phyloP scores from a whole-genome alignment of 768 basidiomycete species.

The Gelatoporia subvermispora region DNA sequence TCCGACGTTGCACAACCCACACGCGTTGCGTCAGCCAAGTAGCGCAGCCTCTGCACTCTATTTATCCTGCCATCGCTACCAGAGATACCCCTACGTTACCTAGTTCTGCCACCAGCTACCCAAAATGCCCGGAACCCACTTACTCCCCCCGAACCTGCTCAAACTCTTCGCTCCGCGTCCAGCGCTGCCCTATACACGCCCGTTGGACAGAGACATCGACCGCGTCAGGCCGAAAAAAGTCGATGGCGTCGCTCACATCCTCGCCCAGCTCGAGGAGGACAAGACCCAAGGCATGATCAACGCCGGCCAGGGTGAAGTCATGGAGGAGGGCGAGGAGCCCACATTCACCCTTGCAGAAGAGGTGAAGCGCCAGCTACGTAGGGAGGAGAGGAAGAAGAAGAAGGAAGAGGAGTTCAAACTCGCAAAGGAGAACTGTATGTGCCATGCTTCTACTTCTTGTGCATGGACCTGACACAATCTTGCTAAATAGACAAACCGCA shows the following conservation, averaged over 20 bases:
- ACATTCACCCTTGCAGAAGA: slow-evolving; percentile 81
- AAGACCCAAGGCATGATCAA: slow-evolving; percentile 63
- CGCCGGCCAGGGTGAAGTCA: slow-evolving; percentile 53
- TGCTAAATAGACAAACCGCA: slow-evolving; percentile 74
- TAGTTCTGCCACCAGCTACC: slow-evolving; percentile 1
- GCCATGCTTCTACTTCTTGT: neutral
- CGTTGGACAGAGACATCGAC: slow-evolving; percentile 80
- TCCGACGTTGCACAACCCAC: no score
- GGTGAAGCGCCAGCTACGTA: slow-evolving; percentile 67
- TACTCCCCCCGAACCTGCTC: slow-evolving; percentile 92
- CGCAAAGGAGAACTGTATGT: slow-evolving; percentile 84
- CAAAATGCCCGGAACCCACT: slow-evolving; percentile 67
- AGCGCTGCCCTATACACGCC: slow-evolving; percentile 80
- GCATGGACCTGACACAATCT: slow-evolving; percentile 7
- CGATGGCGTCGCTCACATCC: slow-evolving; percentile 69
- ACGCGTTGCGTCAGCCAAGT: neutral
- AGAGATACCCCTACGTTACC: neutral
- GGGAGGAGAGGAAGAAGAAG: slow-evolving; percentile 77
- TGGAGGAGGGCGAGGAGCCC: slow-evolving; percentile 85
- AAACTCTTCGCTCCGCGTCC: slow-evolving; percentile 95
- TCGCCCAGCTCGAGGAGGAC: slow-evolving; percentile 71
- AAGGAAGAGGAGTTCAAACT: slow-evolving; percentile 69
- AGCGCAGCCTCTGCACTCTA: no score
- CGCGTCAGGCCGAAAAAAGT: slow-evolving; percentile 67
- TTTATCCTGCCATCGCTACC: slow-evolving; percentile 8